These are phyloP conservation scores for Colletotrichum sp. DNA, from an alignment of 2,329 filamentous ascomycete species.

Conservation along the genomic window DNA sequence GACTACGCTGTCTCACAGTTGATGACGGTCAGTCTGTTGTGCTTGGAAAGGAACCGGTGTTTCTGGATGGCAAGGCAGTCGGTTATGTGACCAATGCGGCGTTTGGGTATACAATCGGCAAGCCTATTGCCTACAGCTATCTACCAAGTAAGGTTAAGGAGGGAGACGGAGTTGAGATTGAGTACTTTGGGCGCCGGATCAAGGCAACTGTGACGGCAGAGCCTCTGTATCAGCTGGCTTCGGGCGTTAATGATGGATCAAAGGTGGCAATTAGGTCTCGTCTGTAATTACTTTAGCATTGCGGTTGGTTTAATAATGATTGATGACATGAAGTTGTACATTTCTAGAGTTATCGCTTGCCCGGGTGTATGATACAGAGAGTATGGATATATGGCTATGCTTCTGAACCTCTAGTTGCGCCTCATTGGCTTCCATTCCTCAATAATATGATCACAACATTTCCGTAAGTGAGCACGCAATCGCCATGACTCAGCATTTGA, in stretches of 20 bases:
- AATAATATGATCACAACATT: neutral
- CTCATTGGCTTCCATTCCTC: neutral
- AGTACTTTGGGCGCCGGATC: constrained; percentile 64
- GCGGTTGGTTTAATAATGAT: neutral
- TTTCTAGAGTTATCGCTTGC: neutral
- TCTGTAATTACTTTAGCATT: neutral
- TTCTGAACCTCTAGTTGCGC: neutral
- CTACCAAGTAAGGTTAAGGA: constrained; percentile 51
- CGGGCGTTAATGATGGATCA: neutral
- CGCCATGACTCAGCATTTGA: constrained; percentile 33
- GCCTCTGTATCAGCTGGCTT: constrained; percentile 43
- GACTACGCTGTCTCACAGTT: constrained; percentile 56
- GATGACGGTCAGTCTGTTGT: constrained; percentile 62
- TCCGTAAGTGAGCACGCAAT: neutral
- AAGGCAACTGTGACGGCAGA: constrained; percentile 58
- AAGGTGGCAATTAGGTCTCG: neutral
- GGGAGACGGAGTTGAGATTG: constrained; percentile 60
- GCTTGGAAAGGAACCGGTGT: constrained; percentile 68
- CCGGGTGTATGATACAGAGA: too few relatives aligned
- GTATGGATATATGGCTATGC: too few relatives aligned
- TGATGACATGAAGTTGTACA: neutral
- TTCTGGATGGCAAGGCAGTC: constrained; percentile 45
- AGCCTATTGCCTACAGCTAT: constrained; percentile 65
- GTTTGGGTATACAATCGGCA: constrained; percentile 64
- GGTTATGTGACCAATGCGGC: constrained; percentile 67